These are phyloP conservation scores for Triticum timopheevii DNA, from an alignment of 176 grass and related monocot genomes.

Conservation along the genomic window DNA sequence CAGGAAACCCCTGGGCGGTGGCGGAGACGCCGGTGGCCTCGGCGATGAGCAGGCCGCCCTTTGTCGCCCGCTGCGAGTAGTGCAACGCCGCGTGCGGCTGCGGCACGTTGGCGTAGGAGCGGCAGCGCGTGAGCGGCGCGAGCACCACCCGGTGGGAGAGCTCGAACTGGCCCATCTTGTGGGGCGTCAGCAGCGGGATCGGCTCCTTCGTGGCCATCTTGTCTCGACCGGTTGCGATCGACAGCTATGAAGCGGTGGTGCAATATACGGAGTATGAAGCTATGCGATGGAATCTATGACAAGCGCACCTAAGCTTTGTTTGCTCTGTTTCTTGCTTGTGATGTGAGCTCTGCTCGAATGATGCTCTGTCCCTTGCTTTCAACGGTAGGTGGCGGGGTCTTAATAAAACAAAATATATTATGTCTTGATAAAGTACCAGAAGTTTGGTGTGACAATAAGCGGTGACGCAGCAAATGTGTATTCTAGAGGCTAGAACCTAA, in stretches of 20 bases:
- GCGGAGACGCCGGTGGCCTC: constrained; percentile 41
- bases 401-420: background rate
- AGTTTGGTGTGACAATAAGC: background rate
- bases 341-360: too few species aligned
- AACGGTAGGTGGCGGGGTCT: background rate
- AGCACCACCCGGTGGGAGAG: constrained; percentile 17
- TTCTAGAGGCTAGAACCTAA: background rate
- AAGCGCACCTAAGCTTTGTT: background rate
- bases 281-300: background rate
- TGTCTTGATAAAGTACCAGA: background rate
- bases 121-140: background rate
- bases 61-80: constrained; percentile 47
- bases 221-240: background rate
- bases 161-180: constrained; percentile 30
- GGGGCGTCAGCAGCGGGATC: constrained; percentile 35
- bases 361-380: background rate
- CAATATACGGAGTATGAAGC: too few species aligned
- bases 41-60: constrained; percentile 41
- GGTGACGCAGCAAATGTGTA: background rate
- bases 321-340: background rate
- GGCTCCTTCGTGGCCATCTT: background rate
- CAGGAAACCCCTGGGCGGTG: constrained; percentile 37
- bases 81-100: constrained; percentile 25
- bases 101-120: background rate
- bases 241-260: too few species aligned